Conservation (phyloP, 2,329 filamentous ascomycete genomes). For the Exophiala aquamarina region DNA sequence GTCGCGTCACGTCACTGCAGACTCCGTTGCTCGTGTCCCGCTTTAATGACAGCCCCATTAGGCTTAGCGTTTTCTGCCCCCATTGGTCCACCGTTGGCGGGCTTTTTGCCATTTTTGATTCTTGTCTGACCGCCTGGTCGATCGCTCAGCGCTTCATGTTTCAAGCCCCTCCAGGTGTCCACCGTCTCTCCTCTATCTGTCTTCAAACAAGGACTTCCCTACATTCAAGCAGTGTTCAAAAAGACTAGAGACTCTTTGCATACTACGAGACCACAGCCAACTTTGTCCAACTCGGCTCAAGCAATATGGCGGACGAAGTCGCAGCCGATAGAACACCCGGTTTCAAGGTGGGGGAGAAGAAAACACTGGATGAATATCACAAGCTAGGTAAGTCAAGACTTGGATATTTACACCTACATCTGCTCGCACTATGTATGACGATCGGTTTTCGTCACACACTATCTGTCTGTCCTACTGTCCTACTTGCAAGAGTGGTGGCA, state of each 20-base stretch:
- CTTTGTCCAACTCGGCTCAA: neutral
- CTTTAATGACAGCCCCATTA: neutral
- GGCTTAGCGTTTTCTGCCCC: neutral
- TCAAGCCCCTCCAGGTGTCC: slow-evolving; percentile 1
- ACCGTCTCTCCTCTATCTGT: neutral
- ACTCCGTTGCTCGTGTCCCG: neutral
- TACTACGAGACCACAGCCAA: neutral
- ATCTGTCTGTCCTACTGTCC: neutral
- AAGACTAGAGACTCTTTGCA: neutral
- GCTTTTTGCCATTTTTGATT: neutral
- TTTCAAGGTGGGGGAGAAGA: slow-evolving; percentile 99
- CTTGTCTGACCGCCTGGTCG: slow-evolving; percentile 1
- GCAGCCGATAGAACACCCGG: slow-evolving; percentile 85
- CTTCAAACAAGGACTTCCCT: neutral
- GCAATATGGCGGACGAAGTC: slow-evolving; percentile 75
- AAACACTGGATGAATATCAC: slow-evolving; percentile 92
- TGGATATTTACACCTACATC: slow-evolving; percentile 9
- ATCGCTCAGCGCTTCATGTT: neutral
- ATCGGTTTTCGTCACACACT: too few species aligned
- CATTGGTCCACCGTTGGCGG: too few species aligned
- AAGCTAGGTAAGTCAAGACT: slow-evolving; percentile 72
- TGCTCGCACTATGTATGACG: too few species aligned
- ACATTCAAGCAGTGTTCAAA: neutral
- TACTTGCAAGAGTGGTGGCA: too few species aligned
- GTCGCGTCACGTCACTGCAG: slow-evolving; percentile 10